Evolutionary conservation across 371 early-diverging fungal genomes (phyloP).

Genomic region (Rhizopus sp.): DNA sequence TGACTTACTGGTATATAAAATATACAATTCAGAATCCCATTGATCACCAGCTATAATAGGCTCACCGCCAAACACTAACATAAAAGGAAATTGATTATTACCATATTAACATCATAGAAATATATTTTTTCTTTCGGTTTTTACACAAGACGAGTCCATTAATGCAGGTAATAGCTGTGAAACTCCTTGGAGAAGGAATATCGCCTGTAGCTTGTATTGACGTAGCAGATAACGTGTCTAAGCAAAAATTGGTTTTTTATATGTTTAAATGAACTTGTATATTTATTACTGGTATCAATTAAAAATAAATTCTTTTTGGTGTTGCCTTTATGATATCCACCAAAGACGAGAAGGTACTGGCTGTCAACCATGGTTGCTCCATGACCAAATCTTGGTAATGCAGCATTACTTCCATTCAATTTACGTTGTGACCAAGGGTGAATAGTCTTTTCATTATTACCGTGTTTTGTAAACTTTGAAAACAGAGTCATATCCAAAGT

Average conservation of each 20-base stretch:
- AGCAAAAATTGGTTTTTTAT: neutral
- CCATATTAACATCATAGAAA: conserved; percentile 6
- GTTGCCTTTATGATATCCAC: conserved; percentile 52
- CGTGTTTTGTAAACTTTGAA: conserved; percentile 49
- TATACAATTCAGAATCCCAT: conserved; percentile 47
- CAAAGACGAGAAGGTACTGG: conserved; percentile 61
- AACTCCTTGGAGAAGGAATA: conserved; percentile 37
- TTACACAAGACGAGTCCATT: conserved; percentile 41
- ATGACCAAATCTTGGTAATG: conserved; percentile 65
- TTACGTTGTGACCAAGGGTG: conserved; percentile 56
- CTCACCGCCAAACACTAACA: conserved; percentile 51
- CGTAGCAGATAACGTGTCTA: conserved; percentile 39
- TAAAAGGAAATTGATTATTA: neutral
- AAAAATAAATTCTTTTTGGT: conserved; percentile 58
- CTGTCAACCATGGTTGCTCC: conserved; percentile 52
- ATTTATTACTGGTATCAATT: conserved; percentile 60
- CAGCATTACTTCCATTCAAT: conserved; percentile 38
- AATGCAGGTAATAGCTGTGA: conserved; percentile 35
- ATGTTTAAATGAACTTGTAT: neutral
- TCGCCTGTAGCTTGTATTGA: conserved; percentile 41
- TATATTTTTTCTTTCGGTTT: conserved; percentile 6
- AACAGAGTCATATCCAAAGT: conserved; percentile 59
- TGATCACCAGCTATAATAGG: conserved; percentile 40
- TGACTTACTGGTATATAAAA: conserved; percentile 45
- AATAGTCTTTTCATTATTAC: conserved; percentile 44